Percentiles rank a stretch among this genome's conserved stretches.
Evolutionary conservation across 1,284 basidiomycete genomes (phyloP).

Genomic region (Polyporus tsugae): DNA sequence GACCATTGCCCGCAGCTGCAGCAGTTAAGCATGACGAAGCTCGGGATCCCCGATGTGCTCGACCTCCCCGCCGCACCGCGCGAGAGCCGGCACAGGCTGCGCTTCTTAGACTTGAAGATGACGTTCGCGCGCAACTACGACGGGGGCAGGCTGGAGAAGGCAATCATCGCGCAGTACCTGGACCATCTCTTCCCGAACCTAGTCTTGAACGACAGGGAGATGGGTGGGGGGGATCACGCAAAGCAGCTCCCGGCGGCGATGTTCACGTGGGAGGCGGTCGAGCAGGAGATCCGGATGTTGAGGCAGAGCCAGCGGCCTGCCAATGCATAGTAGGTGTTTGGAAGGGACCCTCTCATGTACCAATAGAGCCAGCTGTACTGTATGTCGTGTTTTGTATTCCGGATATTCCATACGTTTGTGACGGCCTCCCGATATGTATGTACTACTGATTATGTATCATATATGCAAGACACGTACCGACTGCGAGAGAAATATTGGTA

Average conservation of each 20-base stretch:
- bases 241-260: not conserved
- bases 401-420: not conserved
- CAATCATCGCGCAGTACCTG: constrained; percentile 21
- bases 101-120: constrained; percentile 19
- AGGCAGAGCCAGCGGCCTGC: not conserved
- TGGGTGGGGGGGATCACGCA: not conserved
- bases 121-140: constrained; percentile 11
- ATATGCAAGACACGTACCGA: too few species aligned
- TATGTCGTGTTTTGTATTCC: not conserved
- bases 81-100: constrained; percentile 17
- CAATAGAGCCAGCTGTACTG: not conserved
- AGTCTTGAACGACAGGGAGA: constrained; percentile 8
- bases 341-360: not conserved
- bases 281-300: constrained; percentile 16
- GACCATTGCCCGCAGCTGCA: constrained; percentile 24
- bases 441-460: not conserved
- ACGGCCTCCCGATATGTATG: not conserved
- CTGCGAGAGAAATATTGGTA: too few species aligned
- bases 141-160: constrained; percentile 4
- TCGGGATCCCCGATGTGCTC: constrained; percentile 10
- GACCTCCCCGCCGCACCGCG: constrained; percentile 7
- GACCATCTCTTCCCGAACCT: constrained; percentile 26
- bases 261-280: constrained; percentile 11
- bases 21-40: constrained; percentile 20
- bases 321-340: not conserved